These are phyloP conservation scores for Cutaneotrichosporon sp. DNA, from an alignment of 1,284 basidiomycete genomes.

Conservation along the genomic window DNA sequence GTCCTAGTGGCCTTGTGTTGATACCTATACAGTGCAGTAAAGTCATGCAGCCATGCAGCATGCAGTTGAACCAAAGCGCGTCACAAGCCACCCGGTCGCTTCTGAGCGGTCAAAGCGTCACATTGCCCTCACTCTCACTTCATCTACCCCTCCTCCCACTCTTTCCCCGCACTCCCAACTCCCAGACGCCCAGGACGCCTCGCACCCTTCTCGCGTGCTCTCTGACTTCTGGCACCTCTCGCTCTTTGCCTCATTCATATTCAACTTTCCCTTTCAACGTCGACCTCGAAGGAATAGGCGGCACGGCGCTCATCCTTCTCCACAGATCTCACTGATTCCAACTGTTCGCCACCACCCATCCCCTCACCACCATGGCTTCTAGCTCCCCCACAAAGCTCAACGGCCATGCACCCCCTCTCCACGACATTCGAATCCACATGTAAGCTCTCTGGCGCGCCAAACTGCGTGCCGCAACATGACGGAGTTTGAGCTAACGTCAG, in stretches of 20 bases:
- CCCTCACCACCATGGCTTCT: conserved; percentile 1
- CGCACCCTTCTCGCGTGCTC: neutral
- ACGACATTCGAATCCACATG: conserved; percentile 29
- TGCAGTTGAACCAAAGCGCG: neutral
- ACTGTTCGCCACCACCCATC: conserved; percentile 1
- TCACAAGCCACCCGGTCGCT: neutral
- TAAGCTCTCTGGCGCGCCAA: conserved; percentile 1
- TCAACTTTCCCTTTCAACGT: neutral
- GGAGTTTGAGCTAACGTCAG: conserved; percentile 12
- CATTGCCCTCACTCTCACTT: neutral
- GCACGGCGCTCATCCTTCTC: neutral
- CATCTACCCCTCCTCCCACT: neutral
- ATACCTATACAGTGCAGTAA: too few relatives aligned
- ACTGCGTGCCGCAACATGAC: neutral
- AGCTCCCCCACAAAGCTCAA: conserved; percentile 9
- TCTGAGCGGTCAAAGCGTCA: neutral
- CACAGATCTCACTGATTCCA: neutral
- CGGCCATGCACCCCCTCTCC: conserved; percentile 15
- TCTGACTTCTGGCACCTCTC: neutral
- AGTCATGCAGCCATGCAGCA: too few relatives aligned
- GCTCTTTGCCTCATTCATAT: neutral
- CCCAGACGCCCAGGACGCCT: neutral
- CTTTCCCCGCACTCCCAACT: neutral
- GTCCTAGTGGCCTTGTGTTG: too few relatives aligned
- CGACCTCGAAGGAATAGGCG: neutral